These are phyloP conservation scores for Phytophthora cactorum DNA, from an alignment of 352 stramenopile species.

Conservation along the genomic window DNA sequence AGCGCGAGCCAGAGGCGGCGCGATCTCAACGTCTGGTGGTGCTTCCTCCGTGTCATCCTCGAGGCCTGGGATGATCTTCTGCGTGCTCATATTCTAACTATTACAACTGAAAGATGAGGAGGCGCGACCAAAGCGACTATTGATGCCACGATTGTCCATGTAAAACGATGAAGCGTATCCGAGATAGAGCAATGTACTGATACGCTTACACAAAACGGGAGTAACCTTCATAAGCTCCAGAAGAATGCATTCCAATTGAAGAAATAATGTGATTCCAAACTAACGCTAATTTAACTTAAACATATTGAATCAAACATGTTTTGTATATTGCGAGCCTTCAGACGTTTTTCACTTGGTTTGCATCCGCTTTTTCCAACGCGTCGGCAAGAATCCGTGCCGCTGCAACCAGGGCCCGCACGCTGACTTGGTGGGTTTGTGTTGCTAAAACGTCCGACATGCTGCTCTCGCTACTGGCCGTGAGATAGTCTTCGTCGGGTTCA, in stretches of 20 bases:
- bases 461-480: background rate
- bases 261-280: too few species aligned
- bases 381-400: constrained; percentile 54
- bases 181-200: background rate
- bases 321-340: background rate
- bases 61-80: constrained; percentile 38
- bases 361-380: constrained; percentile 42
- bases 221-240: too few species aligned
- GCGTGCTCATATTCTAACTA: constrained; percentile 34
- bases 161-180: background rate
- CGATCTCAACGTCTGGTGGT: constrained; percentile 19
- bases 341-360: constrained; percentile 7
- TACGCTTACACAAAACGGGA: too few species aligned
- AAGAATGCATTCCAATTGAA: too few species aligned
- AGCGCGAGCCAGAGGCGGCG: background rate
- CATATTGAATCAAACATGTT: too few species aligned
- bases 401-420: constrained; percentile 46
- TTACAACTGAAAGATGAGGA: constrained; percentile 25
- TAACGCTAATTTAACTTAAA: too few species aligned
- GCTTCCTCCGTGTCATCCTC: constrained; percentile 18
- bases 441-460: constrained; percentile 38
- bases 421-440: constrained; percentile 28
- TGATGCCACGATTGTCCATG: constrained; percentile 10
- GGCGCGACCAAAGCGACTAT: constrained; percentile 23
- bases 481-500: constrained; percentile 7